Base-by-base conservation (phyloP, 192 early-diverging fungal species). In the Rhizophlyctis rosea region DNA sequence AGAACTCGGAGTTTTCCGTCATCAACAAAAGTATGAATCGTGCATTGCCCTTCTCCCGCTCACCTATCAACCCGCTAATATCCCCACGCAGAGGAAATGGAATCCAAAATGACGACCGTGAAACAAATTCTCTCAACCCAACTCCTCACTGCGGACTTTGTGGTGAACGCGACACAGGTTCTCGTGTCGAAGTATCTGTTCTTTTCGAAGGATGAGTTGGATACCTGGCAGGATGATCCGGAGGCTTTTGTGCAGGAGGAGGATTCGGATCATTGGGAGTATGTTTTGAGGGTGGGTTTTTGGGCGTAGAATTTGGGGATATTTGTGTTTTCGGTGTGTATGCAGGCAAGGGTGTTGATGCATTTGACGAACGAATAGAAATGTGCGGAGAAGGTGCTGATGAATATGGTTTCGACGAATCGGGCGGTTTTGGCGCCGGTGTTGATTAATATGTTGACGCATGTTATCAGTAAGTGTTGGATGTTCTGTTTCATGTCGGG, bases 231-330 rank as follows among this genome's bases (percentile, higher is more conserved):
- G 47, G 85, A 88, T 4, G 86, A 87, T 62, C 90, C 95, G 3
- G 95, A 97, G 72, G 82, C 76, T 1, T 97, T 88, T 85, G 69
- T 90, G 16, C 76, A 80, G 29, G 87, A 88, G 24, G 86, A 91
- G 28, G 91, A 92, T 49, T 78, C 87, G 28, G 92, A 94, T 69
- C 86, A 90, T 56, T 94, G 91, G 88, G 86, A 85, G 65, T 93
- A 87, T 72, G 86, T 87, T 57, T 68, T 90, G 31, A 64, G 89
- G 56, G 85, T 86, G 70, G 27, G 76, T 76, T 57, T 57, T 27
- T 34, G 9, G 39, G 9, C 39, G 39, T 13, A n/a, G 39, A 13
- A 9, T 47, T 35, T 35, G 27, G 16, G 9, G 50, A 4, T 48
- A 50, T 21, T n/a, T 21, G 28, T 34, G n/a, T 32, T 33, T 56